Percentiles rank a stretch among this genome's conserved stretches.
Evolutionary conservation across 2,329 filamentous ascomycete genomes (phyloP).

Genomic region (Hansfordia pulvinata): DNA sequence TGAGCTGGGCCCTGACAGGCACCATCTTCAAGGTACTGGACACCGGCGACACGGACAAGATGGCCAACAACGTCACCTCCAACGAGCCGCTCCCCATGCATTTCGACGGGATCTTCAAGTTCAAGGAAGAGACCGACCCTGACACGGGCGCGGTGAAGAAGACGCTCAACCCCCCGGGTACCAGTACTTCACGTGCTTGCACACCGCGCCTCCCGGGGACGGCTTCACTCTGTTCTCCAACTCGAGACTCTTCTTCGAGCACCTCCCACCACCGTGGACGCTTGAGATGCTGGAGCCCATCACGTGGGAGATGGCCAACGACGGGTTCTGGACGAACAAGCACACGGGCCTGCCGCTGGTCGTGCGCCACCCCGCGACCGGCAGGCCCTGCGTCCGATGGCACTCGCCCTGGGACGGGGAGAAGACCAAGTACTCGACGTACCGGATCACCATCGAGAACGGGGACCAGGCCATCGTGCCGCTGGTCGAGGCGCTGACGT

Average conservation of each 20-base stretch:
- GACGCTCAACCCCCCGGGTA: slow-evolving; percentile 21
- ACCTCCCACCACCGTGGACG: slow-evolving; percentile 24
- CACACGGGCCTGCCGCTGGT: slow-evolving; percentile 30
- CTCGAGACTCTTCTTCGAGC: slow-evolving; percentile 32
- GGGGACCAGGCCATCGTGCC: no score
- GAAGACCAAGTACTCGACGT: slow-evolving; percentile 36
- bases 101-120: slow-evolving; percentile 43
- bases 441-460: slow-evolving; percentile 26
- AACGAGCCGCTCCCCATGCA: slow-evolving; percentile 44
- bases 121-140: no score
- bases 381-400: slow-evolving; percentile 34
- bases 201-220: slow-evolving; percentile 32
- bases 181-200: slow-evolving; percentile 36
- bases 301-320: slow-evolving; percentile 35
- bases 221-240: slow-evolving; percentile 41
- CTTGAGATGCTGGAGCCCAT: slow-evolving; percentile 21
- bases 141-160: slow-evolving; percentile 29
- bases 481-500: slow-evolving; percentile 24
- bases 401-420: slow-evolving; percentile 38
- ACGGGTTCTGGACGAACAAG: slow-evolving; percentile 28
- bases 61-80: slow-evolving; percentile 37
- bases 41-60: slow-evolving; percentile 23
- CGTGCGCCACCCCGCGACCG: slow-evolving; percentile 27
- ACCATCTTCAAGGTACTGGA: slow-evolving; percentile 37
- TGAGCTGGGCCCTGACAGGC: slow-evolving; percentile 40